Conservation (phyloP, 2,329 filamentous ascomycete genomes). For the Aspergillus fumigatus region DNA sequence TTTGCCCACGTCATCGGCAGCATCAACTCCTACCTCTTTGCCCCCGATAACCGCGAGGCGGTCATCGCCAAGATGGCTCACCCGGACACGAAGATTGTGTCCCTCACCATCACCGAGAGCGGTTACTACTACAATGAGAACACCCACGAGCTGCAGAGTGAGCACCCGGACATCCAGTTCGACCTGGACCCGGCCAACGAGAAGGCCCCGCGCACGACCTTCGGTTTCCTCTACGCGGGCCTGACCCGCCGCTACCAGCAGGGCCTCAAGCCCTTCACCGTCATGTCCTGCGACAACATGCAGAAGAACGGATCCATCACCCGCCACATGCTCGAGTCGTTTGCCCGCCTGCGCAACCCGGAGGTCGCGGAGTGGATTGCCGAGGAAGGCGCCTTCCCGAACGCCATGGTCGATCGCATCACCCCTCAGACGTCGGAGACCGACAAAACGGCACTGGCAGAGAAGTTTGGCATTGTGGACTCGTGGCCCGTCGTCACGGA, state of each 20-base stretch:
- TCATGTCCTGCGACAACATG: constrained; percentile 55
- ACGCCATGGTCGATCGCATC: constrained; percentile 55
- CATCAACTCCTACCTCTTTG: constrained; percentile 52
- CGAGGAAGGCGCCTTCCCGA: constrained; percentile 49
- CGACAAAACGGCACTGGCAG: constrained; percentile 45
- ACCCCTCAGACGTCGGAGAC: constrained; percentile 47
- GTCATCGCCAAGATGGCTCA: constrained; percentile 54
- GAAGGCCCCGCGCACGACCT: constrained; percentile 44
- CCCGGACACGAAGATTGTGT: constrained; percentile 52
- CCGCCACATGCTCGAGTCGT: constrained; percentile 49
- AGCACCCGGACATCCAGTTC: constrained; percentile 48
- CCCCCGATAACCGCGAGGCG: constrained; percentile 49
- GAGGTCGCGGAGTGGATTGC: constrained; percentile 48
- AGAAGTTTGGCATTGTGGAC: constrained; percentile 47
- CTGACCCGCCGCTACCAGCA: constrained; percentile 43
- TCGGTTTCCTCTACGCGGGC: constrained; percentile 51
- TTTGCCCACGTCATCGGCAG: constrained; percentile 47
- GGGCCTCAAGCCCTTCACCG: constrained; percentile 51
- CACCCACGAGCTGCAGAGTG: constrained; percentile 48
- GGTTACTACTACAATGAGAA: constrained; percentile 57
- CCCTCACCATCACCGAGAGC: constrained; percentile 53
- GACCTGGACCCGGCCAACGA: constrained; percentile 44
- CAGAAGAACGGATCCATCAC: constrained; percentile 54
- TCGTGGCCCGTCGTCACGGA: constrained; percentile 53
- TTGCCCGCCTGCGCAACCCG: constrained; percentile 46